Conservation (phyloP, 768 basidiomycete species). For the Suillus occidentalis region DNA sequence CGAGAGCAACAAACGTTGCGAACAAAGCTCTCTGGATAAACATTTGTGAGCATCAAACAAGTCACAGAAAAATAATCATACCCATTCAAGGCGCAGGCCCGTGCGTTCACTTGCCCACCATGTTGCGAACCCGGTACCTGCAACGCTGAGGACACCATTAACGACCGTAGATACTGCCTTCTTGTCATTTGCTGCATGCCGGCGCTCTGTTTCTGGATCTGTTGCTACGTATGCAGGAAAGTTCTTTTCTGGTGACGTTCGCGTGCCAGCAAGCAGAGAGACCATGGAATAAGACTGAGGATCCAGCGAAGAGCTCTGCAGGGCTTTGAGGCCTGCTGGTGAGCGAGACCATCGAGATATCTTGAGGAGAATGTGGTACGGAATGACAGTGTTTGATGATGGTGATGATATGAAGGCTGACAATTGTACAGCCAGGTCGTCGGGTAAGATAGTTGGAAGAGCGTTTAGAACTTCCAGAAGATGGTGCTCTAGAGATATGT, state of each 20-base stretch:
- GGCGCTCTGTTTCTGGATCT: constrained; percentile 48
- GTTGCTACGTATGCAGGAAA: constrained; percentile 53
- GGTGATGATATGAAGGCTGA: constrained; percentile 33
- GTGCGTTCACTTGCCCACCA: constrained; percentile 72
- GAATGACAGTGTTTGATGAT: constrained; percentile 42
- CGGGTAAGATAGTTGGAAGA: constrained; percentile 48
- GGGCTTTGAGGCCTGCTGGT: constrained; percentile 38
- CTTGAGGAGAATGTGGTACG: constrained; percentile 56
- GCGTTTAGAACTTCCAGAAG: constrained; percentile 49
- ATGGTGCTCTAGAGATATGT: constrained; percentile 70
- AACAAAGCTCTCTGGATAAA: constrained; percentile 55
- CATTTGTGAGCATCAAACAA: constrained; percentile 10
- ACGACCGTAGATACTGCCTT: constrained; percentile 68
- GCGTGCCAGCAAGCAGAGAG: constrained; percentile 72
- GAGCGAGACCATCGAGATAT: constrained; percentile 74
- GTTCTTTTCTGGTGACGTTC: constrained; percentile 74
- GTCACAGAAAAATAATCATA: constrained; percentile 28
- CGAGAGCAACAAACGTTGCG: constrained; percentile 55
- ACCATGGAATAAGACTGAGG: constrained; percentile 65
- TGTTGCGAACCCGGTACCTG: constrained; percentile 62
- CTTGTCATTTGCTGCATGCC: constrained; percentile 50
- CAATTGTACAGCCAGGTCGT: constrained; percentile 43
- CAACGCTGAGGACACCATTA: constrained; percentile 71
- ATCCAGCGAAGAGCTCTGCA: constrained; percentile 46
- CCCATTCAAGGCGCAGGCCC: constrained; percentile 76